Evolutionary conservation across 2,329 filamentous ascomycete genomes (phyloP).

Genomic region (Cytospora paraplurivora): DNA sequence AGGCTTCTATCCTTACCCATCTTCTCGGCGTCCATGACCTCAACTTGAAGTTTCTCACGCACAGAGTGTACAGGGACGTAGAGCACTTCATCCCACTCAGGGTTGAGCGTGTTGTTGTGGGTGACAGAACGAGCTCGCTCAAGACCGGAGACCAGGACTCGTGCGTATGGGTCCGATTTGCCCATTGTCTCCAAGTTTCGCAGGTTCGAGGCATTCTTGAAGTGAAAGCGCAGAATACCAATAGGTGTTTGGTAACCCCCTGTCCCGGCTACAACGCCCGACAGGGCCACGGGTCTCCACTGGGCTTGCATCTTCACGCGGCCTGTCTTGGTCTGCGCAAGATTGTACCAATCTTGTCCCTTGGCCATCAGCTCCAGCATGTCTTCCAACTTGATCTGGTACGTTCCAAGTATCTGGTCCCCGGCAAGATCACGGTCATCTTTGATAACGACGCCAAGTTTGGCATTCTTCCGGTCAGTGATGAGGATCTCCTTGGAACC

Average conservation of each 20-base stretch:
- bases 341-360: conserved; percentile 94
- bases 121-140: conserved; percentile 92
- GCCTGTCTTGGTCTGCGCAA: conserved; percentile 78
- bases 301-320: conserved; percentile 88
- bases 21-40: conserved; percentile 96
- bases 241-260: conserved; percentile 92
- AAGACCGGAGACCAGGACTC: conserved; percentile 85
- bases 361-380: conserved; percentile 89
- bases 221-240: conserved; percentile 92
- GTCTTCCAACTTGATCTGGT: conserved; percentile 94
- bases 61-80: conserved; percentile 88
- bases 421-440: conserved; percentile 85
- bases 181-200: conserved; percentile 94
- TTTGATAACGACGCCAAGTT: conserved; percentile 89
- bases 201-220: conserved; percentile 78
- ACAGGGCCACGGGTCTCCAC: conserved; percentile 92
- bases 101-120: conserved; percentile 92
- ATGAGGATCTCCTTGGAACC: conserved; percentile 93
- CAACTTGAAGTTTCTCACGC: conserved; percentile 81
- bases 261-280: conserved; percentile 73
- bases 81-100: conserved; percentile 92
- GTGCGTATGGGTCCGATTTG: conserved; percentile 94
- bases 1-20: conserved; percentile 88
- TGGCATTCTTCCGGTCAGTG: conserved; percentile 87
- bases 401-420: conserved; percentile 85